Evolutionary conservation across 2,329 filamentous ascomycete species (phyloP).

Genomic region (Apiospora malaysiana): DNA sequence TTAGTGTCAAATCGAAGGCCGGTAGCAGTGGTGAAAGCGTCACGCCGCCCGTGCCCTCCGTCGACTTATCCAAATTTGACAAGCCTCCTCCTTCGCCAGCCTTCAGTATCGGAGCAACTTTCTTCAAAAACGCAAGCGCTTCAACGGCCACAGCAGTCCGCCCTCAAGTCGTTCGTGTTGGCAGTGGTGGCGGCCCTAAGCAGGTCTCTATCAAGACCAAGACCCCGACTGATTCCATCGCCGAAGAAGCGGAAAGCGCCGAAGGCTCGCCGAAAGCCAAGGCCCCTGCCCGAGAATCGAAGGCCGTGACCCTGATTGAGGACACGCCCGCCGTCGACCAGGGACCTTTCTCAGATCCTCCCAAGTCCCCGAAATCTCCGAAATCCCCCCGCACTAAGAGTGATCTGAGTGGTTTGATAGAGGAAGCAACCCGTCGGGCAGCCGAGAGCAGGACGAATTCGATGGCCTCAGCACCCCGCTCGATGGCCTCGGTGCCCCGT

Average conservation of each 20-base stretch:
- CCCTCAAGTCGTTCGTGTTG: constrained; percentile 66
- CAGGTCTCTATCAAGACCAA: constrained; percentile 42
- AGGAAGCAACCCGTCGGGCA: constrained; percentile 54
- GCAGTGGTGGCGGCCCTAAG: constrained; percentile 48
- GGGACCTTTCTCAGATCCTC: constrained; percentile 66
- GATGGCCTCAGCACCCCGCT: constrained; percentile 24
- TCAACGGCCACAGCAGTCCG: constrained; percentile 62
- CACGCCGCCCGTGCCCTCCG: constrained; percentile 78
- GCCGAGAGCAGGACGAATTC: constrained; percentile 43
- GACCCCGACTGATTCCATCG: constrained; percentile 30
- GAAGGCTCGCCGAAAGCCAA: constrained; percentile 26
- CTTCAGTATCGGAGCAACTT: constrained; percentile 72
- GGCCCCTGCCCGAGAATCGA: constrained; percentile 45
- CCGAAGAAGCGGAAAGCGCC: constrained; percentile 27
- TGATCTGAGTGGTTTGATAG: constrained; percentile 61
- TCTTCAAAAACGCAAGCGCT: constrained; percentile 67
- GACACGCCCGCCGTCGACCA: constrained; percentile 57
- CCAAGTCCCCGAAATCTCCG: constrained; percentile 31
- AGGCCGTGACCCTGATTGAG: constrained; percentile 54
- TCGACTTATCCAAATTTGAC: constrained; percentile 69
- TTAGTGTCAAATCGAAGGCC: constrained; percentile 81
- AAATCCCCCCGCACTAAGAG: constrained; percentile 36
- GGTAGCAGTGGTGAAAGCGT: constrained; percentile 54
- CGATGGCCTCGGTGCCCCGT: constrained; percentile 25
- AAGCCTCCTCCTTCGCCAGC: constrained; percentile 51